Evolutionary conservation across 2,329 filamentous ascomycete genomes (phyloP), one percentile per base, ranked within the genome.

Genomic region (Aspergillus uvarum): DNA sequence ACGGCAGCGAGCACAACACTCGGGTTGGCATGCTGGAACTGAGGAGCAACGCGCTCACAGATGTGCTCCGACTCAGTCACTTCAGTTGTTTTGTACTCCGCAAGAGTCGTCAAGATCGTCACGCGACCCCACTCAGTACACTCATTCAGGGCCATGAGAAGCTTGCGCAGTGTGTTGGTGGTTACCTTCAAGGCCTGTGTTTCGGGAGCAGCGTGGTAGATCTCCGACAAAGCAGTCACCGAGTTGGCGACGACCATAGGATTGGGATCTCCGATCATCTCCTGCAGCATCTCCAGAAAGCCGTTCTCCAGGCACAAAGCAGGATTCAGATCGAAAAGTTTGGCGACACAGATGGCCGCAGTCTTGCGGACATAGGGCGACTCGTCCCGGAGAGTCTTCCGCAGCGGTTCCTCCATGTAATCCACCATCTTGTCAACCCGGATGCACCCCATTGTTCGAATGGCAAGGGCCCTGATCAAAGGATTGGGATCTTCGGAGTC

Each of bases 221-320:
- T 99, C 74, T 99, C 95, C 8, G 91, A 89, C 54, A 99, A 83
- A 3, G 95, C 95, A 63, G 93, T 94, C 8, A 99, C 95, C 14
- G 92, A 95, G 79, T 99, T 99, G 64, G 95, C 95, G 59, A 99
- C 95, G 4, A 99, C 95, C 94, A 98, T 99, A 3, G 95, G 95
- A 75, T 99, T 99, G 3, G 95, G 91, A 74, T 99, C 95, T 56
- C 92, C 94, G 66, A 99, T 96, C 81, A 99, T 81, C 77, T 99
- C 95, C 77, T 99, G 94, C 56, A 99, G 80, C 24, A 86, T 92
- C 76, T 98, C 93, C 52, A 99, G 79, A 76, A 99, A 99, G 50
- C 95, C 95, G 69, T 99, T 97, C 74, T 99, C 95, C 59, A 99
- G 85, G 73, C 94, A 98, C 86, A 97, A 90, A 44, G 85, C 78